Evolutionary conservation across 176 grass and related monocot genomes (phyloP), one percentile per base, ranked within the genome.

Genomic region (Leersia perrieri): DNA sequence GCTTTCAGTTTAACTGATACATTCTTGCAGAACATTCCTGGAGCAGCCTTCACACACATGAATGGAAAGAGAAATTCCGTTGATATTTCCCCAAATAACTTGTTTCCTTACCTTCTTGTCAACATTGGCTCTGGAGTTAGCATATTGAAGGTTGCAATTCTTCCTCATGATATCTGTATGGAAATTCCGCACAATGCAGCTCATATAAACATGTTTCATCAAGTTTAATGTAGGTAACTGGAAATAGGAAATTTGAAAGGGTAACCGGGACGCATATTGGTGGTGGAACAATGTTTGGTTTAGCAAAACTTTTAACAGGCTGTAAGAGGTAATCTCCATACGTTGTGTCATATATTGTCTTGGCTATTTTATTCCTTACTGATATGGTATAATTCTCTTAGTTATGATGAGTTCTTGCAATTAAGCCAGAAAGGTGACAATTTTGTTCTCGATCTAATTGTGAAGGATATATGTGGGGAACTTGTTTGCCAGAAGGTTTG

Each of bases 351-450:
- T 58, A 74, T 14, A 82, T 75, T 75, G 0, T 63, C 20, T 77
- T 74, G n/a, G 23, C 63, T 86, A 30, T 86, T 75, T 63, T 82
- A n/a, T 28, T n/a, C 20, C 40, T 47, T 60, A 90, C 65, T 95
- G 63, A 91, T 82, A 61, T 85, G 36, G 76, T 80, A 61, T 22
- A 61, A 53, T 76, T 88, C 73, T 88, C 4, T 42, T 93, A 98
- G 95, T 91, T 98, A 98, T 83, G 90, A 98, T 47, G 96, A 98
- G 71, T 98, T 98, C 84, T 88, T 95, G 82, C 91, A 95, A 82
- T 66, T 98, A 85, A 98, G 96, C 64, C 92, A 98, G 72, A 91
- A 91, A 87, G 96, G 96, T 80, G 92, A 98, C 82, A 98, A 98
- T 85, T 86, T 95, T 84, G 90, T 93, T 69, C 96, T 98, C 51